These are phyloP conservation scores for Penicillium nucicola DNA, from an alignment of 495 filamentous ascomycete species.

Conservation along the genomic window DNA sequence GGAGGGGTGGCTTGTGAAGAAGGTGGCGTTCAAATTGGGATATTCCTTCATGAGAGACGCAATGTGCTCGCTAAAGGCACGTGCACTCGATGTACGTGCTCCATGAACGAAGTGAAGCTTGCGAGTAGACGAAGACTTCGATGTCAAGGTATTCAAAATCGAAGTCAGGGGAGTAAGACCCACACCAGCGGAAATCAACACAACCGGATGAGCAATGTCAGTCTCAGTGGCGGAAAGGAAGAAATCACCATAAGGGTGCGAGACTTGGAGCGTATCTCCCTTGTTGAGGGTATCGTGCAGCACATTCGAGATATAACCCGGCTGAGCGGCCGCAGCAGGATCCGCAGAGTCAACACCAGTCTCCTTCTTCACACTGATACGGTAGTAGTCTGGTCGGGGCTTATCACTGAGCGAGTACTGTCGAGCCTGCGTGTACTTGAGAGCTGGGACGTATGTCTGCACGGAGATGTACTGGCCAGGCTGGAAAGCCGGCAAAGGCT, in stretches of 20 bases:
- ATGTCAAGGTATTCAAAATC: conserved; percentile 59
- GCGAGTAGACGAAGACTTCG: conserved; percentile 31
- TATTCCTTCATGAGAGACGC: conserved; percentile 37
- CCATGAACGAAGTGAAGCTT: conserved; percentile 63
- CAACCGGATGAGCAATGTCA: conserved; percentile 44
- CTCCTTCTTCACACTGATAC: conserved; percentile 70
- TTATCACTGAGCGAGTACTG: conserved; percentile 72
- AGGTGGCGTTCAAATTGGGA: conserved; percentile 34
- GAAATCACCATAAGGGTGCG: conserved; percentile 70
- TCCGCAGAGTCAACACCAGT: conserved; percentile 43
- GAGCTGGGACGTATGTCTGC: conserved; percentile 52
- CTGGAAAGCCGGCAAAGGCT: conserved; percentile 55
- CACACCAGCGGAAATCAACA: conserved; percentile 67
- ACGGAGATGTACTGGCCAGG: conserved; percentile 72
- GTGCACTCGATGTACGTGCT: conserved; percentile 41
- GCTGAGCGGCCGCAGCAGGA: conserved; percentile 40
- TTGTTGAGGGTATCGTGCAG: conserved; percentile 58
- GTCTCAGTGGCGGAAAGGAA: conserved; percentile 44
- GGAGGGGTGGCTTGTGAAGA: conserved; percentile 36
- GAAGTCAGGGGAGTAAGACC: conserved; percentile 66
- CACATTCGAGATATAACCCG: conserved; percentile 68
- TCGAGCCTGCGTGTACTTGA: conserved; percentile 59
- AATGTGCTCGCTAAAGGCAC: conserved; percentile 48
- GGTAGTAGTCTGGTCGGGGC: conserved; percentile 56
- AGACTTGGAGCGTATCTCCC: conserved; percentile 59